phyloP scores from a whole-genome alignment of 2,329 filamentous ascomycete species.

The Passalora sequoiae region DNA sequence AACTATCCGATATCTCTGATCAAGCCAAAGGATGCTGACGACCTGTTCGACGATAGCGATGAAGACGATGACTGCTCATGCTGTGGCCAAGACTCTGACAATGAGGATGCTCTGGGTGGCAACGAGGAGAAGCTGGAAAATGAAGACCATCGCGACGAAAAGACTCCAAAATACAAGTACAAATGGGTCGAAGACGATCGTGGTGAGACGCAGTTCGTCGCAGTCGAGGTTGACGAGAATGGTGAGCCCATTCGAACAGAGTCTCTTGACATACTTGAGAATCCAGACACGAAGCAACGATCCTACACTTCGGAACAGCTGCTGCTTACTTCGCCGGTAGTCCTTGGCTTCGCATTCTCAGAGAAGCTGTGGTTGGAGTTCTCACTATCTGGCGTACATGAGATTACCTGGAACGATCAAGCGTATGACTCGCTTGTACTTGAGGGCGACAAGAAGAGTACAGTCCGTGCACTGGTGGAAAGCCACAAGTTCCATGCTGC shows the following conservation, averaged over 20 bases:
- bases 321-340: constrained; percentile 74
- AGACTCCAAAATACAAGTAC: constrained; percentile 35
- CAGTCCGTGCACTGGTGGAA: constrained; percentile 74
- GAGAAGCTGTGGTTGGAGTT: constrained; percentile 92
- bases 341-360: constrained; percentile 79
- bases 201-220: constrained; percentile 48
- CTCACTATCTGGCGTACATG: constrained; percentile 68
- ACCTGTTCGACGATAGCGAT: constrained; percentile 48
- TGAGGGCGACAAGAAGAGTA: constrained; percentile 55
- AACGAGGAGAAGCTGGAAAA: constrained; percentile 47
- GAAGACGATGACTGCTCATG: constrained; percentile 42
- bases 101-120: constrained; percentile 41
- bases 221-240: constrained; percentile 53
- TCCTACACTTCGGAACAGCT: constrained; percentile 75
- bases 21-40: constrained; percentile 55
- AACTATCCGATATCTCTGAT: constrained; percentile 76
- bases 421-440: constrained; percentile 81
- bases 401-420: constrained; percentile 78
- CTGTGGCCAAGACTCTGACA: constrained; percentile 37
- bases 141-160: constrained; percentile 46
- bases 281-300: constrained; percentile 27
- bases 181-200: constrained; percentile 45
- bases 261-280: constrained; percentile 53
- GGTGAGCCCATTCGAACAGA: constrained; percentile 52
- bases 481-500: constrained; percentile 78